phyloP scores from a whole-genome alignment of 371 early-diverging fungal species.

The Mucor irregularis region DNA sequence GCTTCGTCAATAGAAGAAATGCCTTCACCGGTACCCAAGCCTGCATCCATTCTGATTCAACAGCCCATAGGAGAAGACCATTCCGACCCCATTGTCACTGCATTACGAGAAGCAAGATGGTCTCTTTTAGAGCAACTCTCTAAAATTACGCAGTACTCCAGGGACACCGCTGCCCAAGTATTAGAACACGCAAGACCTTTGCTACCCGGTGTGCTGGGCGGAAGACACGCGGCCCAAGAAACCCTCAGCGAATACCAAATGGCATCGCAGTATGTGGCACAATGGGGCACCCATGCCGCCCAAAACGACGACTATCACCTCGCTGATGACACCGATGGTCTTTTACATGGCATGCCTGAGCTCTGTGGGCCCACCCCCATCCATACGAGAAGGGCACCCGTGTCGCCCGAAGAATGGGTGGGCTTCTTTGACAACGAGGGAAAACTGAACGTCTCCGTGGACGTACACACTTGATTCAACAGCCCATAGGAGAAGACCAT shows the following conservation, averaged over 20 bases:
- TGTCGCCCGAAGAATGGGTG: constrained; percentile 81
- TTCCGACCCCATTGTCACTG: constrained; percentile 12
- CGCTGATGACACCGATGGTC: constrained; percentile 26
- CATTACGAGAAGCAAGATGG: constrained; percentile 60
- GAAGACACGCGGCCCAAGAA: constrained; percentile 49
- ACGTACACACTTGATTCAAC: too few relatives aligned
- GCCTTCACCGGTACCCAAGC: too few relatives aligned
- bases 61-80: too few relatives aligned
- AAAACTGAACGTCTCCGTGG: constrained; percentile 49
- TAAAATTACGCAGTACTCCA: constrained; percentile 71
- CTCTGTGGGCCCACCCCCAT: constrained; percentile 23
- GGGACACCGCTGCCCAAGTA: constrained; percentile 70
- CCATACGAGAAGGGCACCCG: constrained; percentile 49
- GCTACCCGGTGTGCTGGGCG: constrained; percentile 31
- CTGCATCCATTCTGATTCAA: too few relatives aligned
- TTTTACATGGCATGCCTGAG: constrained; percentile 34
- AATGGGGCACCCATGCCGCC: constrained; percentile 56
- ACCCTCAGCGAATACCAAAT: constrained; percentile 75
- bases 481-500: too few relatives aligned
- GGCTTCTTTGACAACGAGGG: constrained; percentile 69
- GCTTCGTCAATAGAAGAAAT: too few relatives aligned
- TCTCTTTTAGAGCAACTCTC: constrained; percentile 76
- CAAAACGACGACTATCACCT: constrained; percentile 8
- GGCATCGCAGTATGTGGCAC: constrained; percentile 77
- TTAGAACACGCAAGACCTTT: constrained; percentile 49